Conservation (phyloP, 768 basidiomycete species). For the Mycena galericulata region DNA sequence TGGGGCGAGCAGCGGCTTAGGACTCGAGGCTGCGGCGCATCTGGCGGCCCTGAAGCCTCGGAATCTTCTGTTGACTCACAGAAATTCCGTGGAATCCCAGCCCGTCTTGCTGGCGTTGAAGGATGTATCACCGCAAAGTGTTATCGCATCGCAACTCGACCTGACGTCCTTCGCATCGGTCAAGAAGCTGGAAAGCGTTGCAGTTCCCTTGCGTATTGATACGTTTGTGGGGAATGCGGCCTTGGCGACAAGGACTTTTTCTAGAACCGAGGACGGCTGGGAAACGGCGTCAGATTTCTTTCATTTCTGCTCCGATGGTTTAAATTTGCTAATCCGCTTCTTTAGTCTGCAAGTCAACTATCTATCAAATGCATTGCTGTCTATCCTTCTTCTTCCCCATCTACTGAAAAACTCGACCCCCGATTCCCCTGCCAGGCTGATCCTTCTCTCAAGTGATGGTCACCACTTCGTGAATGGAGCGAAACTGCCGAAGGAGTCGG, state of each 20-base stretch:
- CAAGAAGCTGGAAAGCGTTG: background rate
- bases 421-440: constrained; percentile 40
- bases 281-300: constrained; percentile 47
- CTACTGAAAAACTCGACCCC: constrained; percentile 44
- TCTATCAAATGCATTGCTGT: constrained; percentile 49
- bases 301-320: background rate
- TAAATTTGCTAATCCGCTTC: background rate
- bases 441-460: constrained; percentile 46
- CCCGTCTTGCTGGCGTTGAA: background rate
- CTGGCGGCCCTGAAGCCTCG: constrained; percentile 29
- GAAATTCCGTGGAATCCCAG: background rate
- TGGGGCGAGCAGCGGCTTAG: constrained; percentile 34
- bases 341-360: constrained; percentile 51
- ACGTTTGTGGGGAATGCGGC: constrained; percentile 15
- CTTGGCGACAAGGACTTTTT: constrained; percentile 28
- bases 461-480: constrained; percentile 38
- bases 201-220: background rate
- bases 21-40: constrained; percentile 33
- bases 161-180: constrained; percentile 16
- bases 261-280: constrained; percentile 49
- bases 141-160: background rate
- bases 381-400: constrained; percentile 49
- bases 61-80: constrained; percentile 18
- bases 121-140: background rate
- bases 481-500: constrained; percentile 45